Base-by-base conservation (phyloP, 73 alveolate species). In the Paramecium primaurelia region DNA sequence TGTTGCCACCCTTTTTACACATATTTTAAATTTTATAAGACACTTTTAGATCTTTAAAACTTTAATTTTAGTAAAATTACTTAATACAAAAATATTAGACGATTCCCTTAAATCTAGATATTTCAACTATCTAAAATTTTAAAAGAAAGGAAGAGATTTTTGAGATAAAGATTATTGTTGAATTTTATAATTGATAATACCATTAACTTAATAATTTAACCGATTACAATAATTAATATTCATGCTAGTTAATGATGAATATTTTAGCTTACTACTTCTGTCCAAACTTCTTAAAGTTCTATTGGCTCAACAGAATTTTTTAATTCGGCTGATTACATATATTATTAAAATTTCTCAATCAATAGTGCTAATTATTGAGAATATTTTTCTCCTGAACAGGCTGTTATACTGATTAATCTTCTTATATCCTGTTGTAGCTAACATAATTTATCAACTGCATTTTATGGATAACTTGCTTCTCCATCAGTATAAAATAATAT, bases 401-500 rank as follows among this genome's bases (percentile, higher is more conserved):
- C 60, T n/a, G 9, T 14, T 49, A 49, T 0, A 8, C 8, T 49
- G 60, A 49, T 49, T 16, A 0, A 8, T 0, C 8, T 0, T 49
- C 60, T 49, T 3, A 49, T 14, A 0, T 49, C 2, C 1, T 4
- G 2, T 14, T 30, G 28, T 49, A 49, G 60, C 8, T 0, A 3
- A n/a, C 28, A 49, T 4, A 49, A 49, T 12, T 49, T 1, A 14
- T 49, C 25, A n/a, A 49, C 25, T 49, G 8, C 14, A 49, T 14
- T 2, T 64, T 34, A 2, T 28, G 84, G 84, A 28, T 64, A 64
- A 0, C 14, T 51, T 2, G 49, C 84, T 28, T 20, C 51, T 64
- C 84, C 84, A 64, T 64, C 84, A 28, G 84, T 64, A 28, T 64
- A 64, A 28, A 64, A 64, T 34, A 64, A 64, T 28, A 64, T 64